Conservation (phyloP, 495 filamentous ascomycete genomes). For the Daldinia decipiens region DNA sequence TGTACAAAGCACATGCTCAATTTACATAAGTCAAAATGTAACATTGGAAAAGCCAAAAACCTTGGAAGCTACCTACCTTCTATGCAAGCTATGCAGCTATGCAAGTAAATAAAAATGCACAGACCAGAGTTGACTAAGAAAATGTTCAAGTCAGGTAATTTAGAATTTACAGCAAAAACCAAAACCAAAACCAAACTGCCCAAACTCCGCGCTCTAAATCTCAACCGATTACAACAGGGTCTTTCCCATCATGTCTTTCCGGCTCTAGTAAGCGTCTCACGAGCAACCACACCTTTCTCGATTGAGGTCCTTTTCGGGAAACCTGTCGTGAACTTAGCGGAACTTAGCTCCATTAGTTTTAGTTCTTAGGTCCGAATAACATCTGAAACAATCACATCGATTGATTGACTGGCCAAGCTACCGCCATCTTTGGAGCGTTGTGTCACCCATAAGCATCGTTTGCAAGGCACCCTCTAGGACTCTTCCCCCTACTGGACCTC, state of each 20-base stretch:
- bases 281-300: conserved; percentile 5
- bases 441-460: conserved; percentile 5
- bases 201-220: conserved; percentile 3
- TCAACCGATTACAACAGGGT: conserved; percentile 14
- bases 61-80: too few relatives aligned
- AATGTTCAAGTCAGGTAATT: not conserved
- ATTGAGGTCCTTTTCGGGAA: conserved; percentile 5
- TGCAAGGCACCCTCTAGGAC: not conserved
- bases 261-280: conserved; percentile 7
- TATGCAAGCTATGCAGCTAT: too few relatives aligned
- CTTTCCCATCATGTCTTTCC: conserved; percentile 12
- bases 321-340: not conserved
- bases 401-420: conserved; percentile 4
- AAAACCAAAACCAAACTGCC: too few relatives aligned
- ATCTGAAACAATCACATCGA: not conserved
- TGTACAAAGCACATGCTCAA: not conserved
- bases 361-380: conserved; percentile 6
- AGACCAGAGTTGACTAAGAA: conserved; percentile 6
- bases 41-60: not conserved
- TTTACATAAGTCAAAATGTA: not conserved
- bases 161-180: too few relatives aligned
- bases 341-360: not conserved
- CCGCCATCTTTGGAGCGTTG: conserved; percentile 8
- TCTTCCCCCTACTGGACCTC: not conserved
- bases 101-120: not conserved